phyloP scores from a whole-genome alignment of 768 basidiomycete genomes.

The Boletus speciosus region DNA sequence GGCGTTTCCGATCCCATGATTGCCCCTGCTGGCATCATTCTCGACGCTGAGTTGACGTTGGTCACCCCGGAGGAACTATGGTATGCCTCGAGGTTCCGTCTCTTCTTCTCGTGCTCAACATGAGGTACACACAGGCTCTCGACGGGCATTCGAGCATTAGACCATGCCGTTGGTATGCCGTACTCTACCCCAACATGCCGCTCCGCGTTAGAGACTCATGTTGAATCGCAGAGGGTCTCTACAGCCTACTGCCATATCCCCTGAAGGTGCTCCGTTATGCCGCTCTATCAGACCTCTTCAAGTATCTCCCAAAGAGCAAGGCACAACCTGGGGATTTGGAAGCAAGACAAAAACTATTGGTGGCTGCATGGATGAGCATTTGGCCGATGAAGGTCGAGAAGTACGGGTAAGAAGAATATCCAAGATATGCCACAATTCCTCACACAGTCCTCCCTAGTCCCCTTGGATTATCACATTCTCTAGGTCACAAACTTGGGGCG shows the following conservation, averaged over 20 bases:
- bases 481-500: slow-evolving; percentile 73
- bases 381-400: slow-evolving; percentile 62
- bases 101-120: slow-evolving; percentile 7
- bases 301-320: slow-evolving; percentile 64
- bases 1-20: slow-evolving; percentile 51
- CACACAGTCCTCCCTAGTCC: slow-evolving; percentile 36
- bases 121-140: slow-evolving; percentile 52
- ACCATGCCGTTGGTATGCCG: slow-evolving; percentile 68
- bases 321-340: slow-evolving; percentile 52
- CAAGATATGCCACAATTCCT: neutral
- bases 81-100: slow-evolving; percentile 34
- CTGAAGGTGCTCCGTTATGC: slow-evolving; percentile 62
- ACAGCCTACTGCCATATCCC: slow-evolving; percentile 55
- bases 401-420: slow-evolving; percentile 41
- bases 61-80: slow-evolving; percentile 73
- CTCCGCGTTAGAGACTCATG: neutral
- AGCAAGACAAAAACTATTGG: slow-evolving; percentile 63
- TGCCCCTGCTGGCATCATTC: slow-evolving; percentile 68
- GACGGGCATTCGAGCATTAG: slow-evolving; percentile 73
- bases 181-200: neutral
- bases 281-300: slow-evolving; percentile 70
- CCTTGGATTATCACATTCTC: slow-evolving; percentile 70
- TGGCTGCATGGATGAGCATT: slow-evolving; percentile 79
- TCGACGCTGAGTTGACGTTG: slow-evolving; percentile 73
- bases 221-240: slow-evolving; percentile 48